Conservation (phyloP, 2,329 filamentous ascomycete species). For the Cladosporium sp. region DNA sequence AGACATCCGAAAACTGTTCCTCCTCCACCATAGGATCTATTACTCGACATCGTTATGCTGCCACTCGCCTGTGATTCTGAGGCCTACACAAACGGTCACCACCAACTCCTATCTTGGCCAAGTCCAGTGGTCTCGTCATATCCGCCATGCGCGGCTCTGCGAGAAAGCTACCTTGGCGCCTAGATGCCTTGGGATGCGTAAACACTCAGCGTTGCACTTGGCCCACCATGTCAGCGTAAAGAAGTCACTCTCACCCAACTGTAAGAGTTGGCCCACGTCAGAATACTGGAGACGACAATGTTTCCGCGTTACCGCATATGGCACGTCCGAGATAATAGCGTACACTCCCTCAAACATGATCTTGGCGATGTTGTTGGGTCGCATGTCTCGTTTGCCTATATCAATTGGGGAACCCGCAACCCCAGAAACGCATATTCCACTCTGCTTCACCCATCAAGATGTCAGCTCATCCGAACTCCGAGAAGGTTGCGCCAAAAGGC, state of each 20-base stretch:
- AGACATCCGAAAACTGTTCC: not conserved
- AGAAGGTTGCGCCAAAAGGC: not conserved
- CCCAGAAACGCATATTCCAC: slow-evolving; percentile 2
- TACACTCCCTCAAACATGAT: not conserved
- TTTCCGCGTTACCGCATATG: slow-evolving; percentile 9
- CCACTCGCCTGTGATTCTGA: not conserved
- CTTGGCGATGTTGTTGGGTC: slow-evolving; percentile 3
- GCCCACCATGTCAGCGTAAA: slow-evolving; percentile 2
- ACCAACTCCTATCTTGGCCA: not conserved
- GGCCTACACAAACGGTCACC: not conserved
- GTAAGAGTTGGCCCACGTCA: slow-evolving; percentile 8
- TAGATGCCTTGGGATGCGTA: slow-evolving; percentile 12
- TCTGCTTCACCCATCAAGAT: slow-evolving; percentile 1
- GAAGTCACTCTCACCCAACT: not conserved
- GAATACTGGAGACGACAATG: slow-evolving; percentile 12
- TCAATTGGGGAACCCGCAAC: slow-evolving; percentile 12
- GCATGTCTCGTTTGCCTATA: not conserved
- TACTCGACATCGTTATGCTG: not conserved
- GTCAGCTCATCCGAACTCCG: slow-evolving; percentile 4
- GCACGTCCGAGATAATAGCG: slow-evolving; percentile 8
- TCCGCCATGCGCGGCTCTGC: slow-evolving; percentile 1
- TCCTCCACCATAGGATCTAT: not conserved
- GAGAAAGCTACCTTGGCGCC: slow-evolving; percentile 10
- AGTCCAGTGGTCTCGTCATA: not conserved
- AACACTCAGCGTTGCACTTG: slow-evolving; percentile 13